Conservation (phyloP, 257 asterid genomes). For the Salvia hispanica region DNA sequence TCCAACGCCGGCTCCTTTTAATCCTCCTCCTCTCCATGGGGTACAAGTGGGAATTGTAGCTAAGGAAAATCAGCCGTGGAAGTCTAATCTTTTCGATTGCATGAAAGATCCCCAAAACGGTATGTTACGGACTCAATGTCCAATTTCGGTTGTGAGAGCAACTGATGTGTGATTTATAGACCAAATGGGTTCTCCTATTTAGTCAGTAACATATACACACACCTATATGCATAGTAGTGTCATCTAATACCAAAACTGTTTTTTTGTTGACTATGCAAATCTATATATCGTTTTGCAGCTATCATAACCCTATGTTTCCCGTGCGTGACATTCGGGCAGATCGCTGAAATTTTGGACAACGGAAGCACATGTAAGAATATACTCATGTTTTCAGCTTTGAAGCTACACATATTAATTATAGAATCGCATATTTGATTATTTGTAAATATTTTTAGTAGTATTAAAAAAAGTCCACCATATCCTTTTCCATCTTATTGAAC, state of each 20-base stretch:
- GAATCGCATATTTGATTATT: too few species aligned
- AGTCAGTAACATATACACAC: too few species aligned
- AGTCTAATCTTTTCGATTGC: slow-evolving; percentile 52
- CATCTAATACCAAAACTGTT: too few species aligned
- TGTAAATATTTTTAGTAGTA: too few species aligned
- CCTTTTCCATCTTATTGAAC: too few species aligned
- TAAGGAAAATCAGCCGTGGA: slow-evolving; percentile 39
- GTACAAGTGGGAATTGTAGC: slow-evolving; percentile 7
- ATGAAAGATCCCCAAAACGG: slow-evolving; percentile 60
- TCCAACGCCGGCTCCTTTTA: neutral
- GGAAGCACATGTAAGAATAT: slow-evolving; percentile 50
- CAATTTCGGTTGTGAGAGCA: too few species aligned
- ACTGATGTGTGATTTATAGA: too few species aligned
- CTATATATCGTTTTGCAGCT: slow-evolving; percentile 35
- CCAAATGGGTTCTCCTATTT: too few species aligned
- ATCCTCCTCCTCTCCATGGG: neutral
- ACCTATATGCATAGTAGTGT: too few species aligned
- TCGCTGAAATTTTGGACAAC: slow-evolving; percentile 60
- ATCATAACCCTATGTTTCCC: slow-evolving; percentile 47
- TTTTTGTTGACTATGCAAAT: neutral
- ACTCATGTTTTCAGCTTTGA: too few species aligned
- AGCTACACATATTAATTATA: too few species aligned
- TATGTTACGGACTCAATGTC: slow-evolving; percentile 3
- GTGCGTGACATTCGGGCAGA: slow-evolving; percentile 67
- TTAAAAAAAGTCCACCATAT: too few species aligned